Evolutionary conservation across 768 basidiomycete species (phyloP).

Genomic region (Cystofilobasidium macerans): DNA sequence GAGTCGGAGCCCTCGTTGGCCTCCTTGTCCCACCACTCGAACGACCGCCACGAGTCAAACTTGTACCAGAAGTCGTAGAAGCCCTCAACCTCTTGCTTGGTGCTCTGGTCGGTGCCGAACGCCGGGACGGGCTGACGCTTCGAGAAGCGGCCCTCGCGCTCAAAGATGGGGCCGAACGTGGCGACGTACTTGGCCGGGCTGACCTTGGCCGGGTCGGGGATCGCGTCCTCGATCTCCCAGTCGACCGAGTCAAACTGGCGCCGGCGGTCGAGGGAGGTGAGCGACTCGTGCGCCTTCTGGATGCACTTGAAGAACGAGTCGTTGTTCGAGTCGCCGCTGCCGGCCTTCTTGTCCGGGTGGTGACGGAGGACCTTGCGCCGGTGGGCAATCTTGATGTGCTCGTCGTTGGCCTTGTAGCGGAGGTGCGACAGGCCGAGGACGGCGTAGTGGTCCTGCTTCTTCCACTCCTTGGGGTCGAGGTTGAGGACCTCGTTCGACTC

Average conservation of each 20-base stretch:
- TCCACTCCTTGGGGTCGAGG: slow-evolving; percentile 97
- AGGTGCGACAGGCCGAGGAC: slow-evolving; percentile 88
- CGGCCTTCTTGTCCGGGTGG: slow-evolving; percentile 93
- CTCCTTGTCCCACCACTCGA: slow-evolving; percentile 97
- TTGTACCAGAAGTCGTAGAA: slow-evolving; percentile 99
- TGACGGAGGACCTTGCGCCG: slow-evolving; percentile 98
- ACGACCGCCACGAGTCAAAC: slow-evolving; percentile 96
- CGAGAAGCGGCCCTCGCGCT: slow-evolving; percentile 86
- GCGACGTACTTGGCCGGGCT: slow-evolving; percentile 42
- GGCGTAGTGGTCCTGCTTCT: slow-evolving; percentile 99
- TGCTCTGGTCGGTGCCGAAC: slow-evolving; percentile 58
- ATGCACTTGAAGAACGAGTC: slow-evolving; percentile 99
- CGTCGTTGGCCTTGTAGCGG: slow-evolving; percentile 71
- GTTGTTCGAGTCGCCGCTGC: slow-evolving; percentile 74
- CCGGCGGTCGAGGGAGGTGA: slow-evolving; percentile 72
- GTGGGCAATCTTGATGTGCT: slow-evolving; percentile 94
- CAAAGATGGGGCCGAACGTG: slow-evolving; percentile 68
- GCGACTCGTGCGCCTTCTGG: slow-evolving; percentile 86
- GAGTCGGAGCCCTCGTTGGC: slow-evolving; percentile 93
- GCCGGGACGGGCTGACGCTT: slow-evolving; percentile 66
- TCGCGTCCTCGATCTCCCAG: slow-evolving; percentile 60
- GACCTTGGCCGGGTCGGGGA: slow-evolving; percentile 44
- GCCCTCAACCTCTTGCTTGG: slow-evolving; percentile 70
- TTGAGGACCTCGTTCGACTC: slow-evolving; percentile 59
- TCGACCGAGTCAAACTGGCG: slow-evolving; percentile 97